These are phyloP conservation scores for Cladophialophora chaetospira DNA, from an alignment of 2,329 filamentous ascomycete genomes.

Conservation along the genomic window DNA sequence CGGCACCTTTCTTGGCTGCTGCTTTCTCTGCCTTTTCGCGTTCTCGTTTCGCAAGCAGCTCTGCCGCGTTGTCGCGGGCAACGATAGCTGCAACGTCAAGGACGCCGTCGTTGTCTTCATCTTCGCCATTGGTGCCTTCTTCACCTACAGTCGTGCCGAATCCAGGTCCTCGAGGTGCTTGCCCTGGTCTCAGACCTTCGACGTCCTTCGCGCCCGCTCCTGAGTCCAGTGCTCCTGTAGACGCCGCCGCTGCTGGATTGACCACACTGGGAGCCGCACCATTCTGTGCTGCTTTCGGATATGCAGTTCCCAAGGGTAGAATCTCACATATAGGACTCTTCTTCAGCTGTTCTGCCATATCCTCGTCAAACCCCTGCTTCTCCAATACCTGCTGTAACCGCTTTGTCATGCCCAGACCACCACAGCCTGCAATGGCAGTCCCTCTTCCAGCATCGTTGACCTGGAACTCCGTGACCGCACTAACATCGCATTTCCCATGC, in stretches of 20 bases:
- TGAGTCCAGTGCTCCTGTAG: slow-evolving; percentile 54
- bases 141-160: slow-evolving; percentile 57
- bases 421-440: slow-evolving; percentile 66
- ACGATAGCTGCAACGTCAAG: slow-evolving; percentile 68
- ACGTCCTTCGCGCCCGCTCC: slow-evolving; percentile 43
- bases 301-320: slow-evolving; percentile 54
- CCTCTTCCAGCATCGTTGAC: slow-evolving; percentile 70
- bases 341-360: slow-evolving; percentile 68
- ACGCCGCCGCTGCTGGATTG: slow-evolving; percentile 60
- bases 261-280: slow-evolving; percentile 41
- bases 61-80: slow-evolving; percentile 62
- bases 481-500: slow-evolving; percentile 88
- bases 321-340: slow-evolving; percentile 65
- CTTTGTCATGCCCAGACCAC: slow-evolving; percentile 84
- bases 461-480: slow-evolving; percentile 80
- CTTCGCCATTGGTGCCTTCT: slow-evolving; percentile 47
- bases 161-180: slow-evolving; percentile 55
- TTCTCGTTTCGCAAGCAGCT: slow-evolving; percentile 64
- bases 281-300: slow-evolving; percentile 48
- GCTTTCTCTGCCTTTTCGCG: slow-evolving; percentile 63
- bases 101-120: slow-evolving; percentile 62
- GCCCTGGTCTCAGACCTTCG: slow-evolving; percentile 46
- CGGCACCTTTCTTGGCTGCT: slow-evolving; percentile 54
- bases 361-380: slow-evolving; percentile 58
- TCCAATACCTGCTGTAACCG: slow-evolving; percentile 68